Base-by-base conservation (phyloP, 2,329 filamentous ascomycete species). In the Dendrostoma leiphaemia region DNA sequence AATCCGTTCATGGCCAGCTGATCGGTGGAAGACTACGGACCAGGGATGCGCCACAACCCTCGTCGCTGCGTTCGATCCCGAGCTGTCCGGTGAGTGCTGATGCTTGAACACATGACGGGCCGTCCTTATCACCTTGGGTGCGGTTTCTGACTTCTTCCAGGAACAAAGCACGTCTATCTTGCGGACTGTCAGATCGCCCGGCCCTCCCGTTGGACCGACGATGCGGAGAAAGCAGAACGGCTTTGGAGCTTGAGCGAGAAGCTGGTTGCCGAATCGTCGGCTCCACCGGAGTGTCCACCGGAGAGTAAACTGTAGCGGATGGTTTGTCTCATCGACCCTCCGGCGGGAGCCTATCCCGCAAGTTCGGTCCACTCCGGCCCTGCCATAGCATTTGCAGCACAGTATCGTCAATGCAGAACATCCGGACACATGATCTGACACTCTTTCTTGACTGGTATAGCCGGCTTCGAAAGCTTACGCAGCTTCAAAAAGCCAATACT, bases 21-120 rank as follows among this genome's bases (percentile, higher is more conserved):
- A 49, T n/a, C 40, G 46, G 23, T 50, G 32, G 49, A 76, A 73
- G 61, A 68, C 64, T 13, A 56, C 69, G 29, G 70, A 74, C 60
- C 69, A 76, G 61, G 74, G 74, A 5, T 69, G 69, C 49, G 66
- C 71, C 9, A 76, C 74, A 1, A 71, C 67, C 28, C 60, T 78
- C 10, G 68, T 72, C 15, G 74, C 75, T 6, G 74, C 72, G 7
- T 65, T 78, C 29, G 74, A 76, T 59, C 41, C 57, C 17, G 35
- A 31, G 23, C 32, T 59, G n/a, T 32, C 48, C 7, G 38, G 34
- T 40, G 26, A 40, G 47, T 29, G 35, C 9, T 43, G 26, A 28
- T 3, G 24, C 23, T 34, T 32, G 8, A 7, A 9, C 19, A 23
- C 13, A 13, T 19, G 12, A 7, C 29, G 3, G 31, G n/a, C 26